Conservation (phyloP, 2,329 filamentous ascomycete genomes). For the Neodidymelliopsis sp. region DNA sequence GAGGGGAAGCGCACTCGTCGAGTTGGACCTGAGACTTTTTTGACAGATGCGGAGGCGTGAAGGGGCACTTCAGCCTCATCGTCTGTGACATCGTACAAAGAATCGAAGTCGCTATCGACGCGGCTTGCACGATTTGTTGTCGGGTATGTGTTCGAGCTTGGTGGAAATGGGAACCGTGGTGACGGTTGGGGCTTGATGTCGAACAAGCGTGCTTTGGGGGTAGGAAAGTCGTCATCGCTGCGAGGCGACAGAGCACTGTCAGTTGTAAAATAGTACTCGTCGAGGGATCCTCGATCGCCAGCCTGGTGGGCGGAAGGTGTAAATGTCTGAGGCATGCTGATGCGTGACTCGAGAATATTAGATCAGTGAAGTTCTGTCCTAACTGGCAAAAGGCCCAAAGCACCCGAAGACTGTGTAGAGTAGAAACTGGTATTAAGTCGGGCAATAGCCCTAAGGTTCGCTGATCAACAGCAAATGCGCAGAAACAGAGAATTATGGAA, state of each 20-base stretch:
- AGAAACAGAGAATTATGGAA: slow-evolving; percentile 35
- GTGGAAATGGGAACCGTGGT: slow-evolving; percentile 60
- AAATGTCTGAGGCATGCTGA: slow-evolving; percentile 56
- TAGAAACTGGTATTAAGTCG: slow-evolving; percentile 42
- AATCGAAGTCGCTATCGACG: slow-evolving; percentile 78
- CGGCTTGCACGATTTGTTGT: slow-evolving; percentile 71
- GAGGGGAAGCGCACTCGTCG: slow-evolving; percentile 63
- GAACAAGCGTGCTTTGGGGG: slow-evolving; percentile 71
- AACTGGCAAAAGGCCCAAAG: slow-evolving; percentile 23
- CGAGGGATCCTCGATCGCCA: slow-evolving; percentile 66
- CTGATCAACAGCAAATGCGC: slow-evolving; percentile 53
- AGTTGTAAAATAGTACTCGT: slow-evolving; percentile 55
- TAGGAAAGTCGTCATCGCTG: slow-evolving; percentile 70
- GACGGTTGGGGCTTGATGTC: slow-evolving; percentile 59
- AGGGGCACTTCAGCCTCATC: slow-evolving; percentile 68
- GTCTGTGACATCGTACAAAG: slow-evolving; percentile 86
- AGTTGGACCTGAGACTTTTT: slow-evolving; percentile 44
- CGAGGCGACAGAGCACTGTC: slow-evolving; percentile 52
- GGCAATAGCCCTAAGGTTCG: slow-evolving; percentile 45
- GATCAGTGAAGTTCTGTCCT: slow-evolving; percentile 22
- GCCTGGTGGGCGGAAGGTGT: slow-evolving; percentile 59
- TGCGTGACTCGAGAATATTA: slow-evolving; percentile 43
- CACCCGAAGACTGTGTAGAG: slow-evolving; percentile 33
- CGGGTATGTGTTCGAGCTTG: slow-evolving; percentile 47
- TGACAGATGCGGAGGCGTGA: slow-evolving; percentile 61